Conservation (phyloP, 768 basidiomycete genomes). For the Kwoniella shandongensis region DNA sequence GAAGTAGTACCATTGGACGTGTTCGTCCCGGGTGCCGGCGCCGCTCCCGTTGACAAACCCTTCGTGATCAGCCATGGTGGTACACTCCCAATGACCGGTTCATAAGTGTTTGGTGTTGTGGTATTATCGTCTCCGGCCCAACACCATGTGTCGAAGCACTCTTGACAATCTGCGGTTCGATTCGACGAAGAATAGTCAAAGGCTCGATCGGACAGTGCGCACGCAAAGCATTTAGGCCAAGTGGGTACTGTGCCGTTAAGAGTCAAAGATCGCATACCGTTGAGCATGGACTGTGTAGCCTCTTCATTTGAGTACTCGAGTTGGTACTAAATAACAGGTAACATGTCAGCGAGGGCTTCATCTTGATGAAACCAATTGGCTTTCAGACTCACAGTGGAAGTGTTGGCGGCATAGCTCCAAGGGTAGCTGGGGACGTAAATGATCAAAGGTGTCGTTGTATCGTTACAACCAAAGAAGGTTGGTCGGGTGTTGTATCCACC, state of each 20-base stretch:
- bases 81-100: slow-evolving; percentile 40
- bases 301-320: slow-evolving; percentile 64
- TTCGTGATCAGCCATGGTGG: slow-evolving; percentile 33
- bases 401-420: slow-evolving; percentile 42
- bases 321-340: slow-evolving; percentile 54
- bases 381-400: slow-evolving; percentile 37
- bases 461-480: slow-evolving; percentile 49
- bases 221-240: slow-evolving; percentile 68
- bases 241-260: slow-evolving; percentile 61
- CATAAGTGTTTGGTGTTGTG: slow-evolving; percentile 37
- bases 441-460: slow-evolving; percentile 64
- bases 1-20: slow-evolving; percentile 1
- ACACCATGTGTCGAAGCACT: slow-evolving; percentile 51
- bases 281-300: slow-evolving; percentile 63
- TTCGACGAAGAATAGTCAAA: slow-evolving; percentile 38
- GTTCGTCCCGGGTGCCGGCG: slow-evolving; percentile 10
- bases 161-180: slow-evolving; percentile 43
- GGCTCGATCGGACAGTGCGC: slow-evolving; percentile 64
- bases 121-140: slow-evolving; percentile 50
- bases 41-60: slow-evolving; percentile 12
- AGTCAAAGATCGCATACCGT: slow-evolving; percentile 59
- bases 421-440: slow-evolving; percentile 77
- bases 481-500: slow-evolving; percentile 48
- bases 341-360: slow-evolving; percentile 1
- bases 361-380: background rate